Evolutionary conservation across 768 basidiomycete genomes (phyloP).

Genomic region (Crepidotus variabilis): DNA sequence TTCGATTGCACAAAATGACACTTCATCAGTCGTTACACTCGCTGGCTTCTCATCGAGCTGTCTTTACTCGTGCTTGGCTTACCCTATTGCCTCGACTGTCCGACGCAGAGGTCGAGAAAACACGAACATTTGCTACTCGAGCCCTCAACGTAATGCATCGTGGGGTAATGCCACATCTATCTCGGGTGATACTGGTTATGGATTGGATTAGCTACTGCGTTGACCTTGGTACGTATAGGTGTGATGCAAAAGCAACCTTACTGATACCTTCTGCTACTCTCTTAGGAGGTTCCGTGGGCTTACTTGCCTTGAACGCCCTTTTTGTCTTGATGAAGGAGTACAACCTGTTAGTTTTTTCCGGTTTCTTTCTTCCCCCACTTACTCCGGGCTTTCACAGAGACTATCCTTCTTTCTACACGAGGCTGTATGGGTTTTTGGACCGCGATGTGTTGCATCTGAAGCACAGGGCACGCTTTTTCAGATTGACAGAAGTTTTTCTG

Average conservation of each 20-base stretch:
- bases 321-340: constrained; percentile 91
- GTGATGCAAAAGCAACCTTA: not conserved
- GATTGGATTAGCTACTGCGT: constrained; percentile 88
- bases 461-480: constrained; percentile 92
- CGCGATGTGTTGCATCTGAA: constrained; percentile 86
- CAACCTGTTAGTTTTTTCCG: constrained; percentile 58
- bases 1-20: constrained; percentile 61
- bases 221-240: constrained; percentile 60
- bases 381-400: constrained; percentile 51
- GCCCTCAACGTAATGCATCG: constrained; percentile 78
- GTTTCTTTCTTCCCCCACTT: not conserved
- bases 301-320: constrained; percentile 87
- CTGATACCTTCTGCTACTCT: not conserved
- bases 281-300: constrained; percentile 76
- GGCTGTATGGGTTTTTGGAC: constrained; percentile 87
- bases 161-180: constrained; percentile 80
- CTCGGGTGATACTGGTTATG: constrained; percentile 76
- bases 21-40: constrained; percentile 77
- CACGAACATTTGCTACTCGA: constrained; percentile 43
- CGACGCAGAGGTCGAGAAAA: constrained; percentile 28
- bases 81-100: constrained; percentile 61
- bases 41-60: constrained; percentile 70
- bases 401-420: constrained; percentile 92
- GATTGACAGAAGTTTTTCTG: constrained; percentile 86
- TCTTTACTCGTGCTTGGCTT: constrained; percentile 83